Conservation (phyloP, 2,329 filamentous ascomycete species). For the Colletotrichum brevisporum region DNA sequence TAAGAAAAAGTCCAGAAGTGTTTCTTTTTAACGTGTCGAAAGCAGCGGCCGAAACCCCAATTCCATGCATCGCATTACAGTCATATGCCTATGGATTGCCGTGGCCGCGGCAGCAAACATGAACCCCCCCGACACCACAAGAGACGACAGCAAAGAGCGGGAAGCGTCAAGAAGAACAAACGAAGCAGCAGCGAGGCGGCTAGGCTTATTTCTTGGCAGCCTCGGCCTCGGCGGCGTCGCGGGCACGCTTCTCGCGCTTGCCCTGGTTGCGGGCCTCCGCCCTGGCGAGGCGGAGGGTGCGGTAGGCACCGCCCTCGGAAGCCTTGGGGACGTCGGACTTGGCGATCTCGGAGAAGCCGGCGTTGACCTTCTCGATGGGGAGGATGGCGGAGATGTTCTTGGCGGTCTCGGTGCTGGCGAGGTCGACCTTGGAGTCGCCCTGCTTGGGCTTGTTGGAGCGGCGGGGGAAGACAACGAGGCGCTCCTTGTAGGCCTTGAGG, state of each 20-base stretch:
- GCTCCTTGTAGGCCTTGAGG: constrained; percentile 97
- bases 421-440: constrained; percentile 90
- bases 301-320: constrained; percentile 87
- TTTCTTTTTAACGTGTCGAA: constrained; percentile 40
- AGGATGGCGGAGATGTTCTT: constrained; percentile 71
- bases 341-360: constrained; percentile 80
- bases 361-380: constrained; percentile 79
- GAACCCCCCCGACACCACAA: constrained; percentile 37
- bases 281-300: constrained; percentile 86
- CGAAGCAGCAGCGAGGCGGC: constrained; percentile 10
- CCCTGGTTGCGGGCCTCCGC: constrained; percentile 86
- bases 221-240: constrained; percentile 88
- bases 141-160: constrained; percentile 38
- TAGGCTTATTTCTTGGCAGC: constrained; percentile 85
- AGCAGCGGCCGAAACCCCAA: constrained; percentile 38
- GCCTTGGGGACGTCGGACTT: constrained; percentile 84
- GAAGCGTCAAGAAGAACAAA: constrained; percentile 29
- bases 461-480: constrained; percentile 97
- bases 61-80: constrained; percentile 32
- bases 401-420: constrained; percentile 74
- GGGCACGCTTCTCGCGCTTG: constrained; percentile 92
- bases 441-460: constrained; percentile 94
- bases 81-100: constrained; percentile 34
- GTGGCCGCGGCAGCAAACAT: constrained; percentile 38
- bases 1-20: constrained; percentile 27